Percentiles rank a stretch among this genome's conserved stretches.
These are phyloP conservation scores for Xerocomellus intermedius DNA, from an alignment of 768 basidiomycete genomes.

Conservation along the genomic window DNA sequence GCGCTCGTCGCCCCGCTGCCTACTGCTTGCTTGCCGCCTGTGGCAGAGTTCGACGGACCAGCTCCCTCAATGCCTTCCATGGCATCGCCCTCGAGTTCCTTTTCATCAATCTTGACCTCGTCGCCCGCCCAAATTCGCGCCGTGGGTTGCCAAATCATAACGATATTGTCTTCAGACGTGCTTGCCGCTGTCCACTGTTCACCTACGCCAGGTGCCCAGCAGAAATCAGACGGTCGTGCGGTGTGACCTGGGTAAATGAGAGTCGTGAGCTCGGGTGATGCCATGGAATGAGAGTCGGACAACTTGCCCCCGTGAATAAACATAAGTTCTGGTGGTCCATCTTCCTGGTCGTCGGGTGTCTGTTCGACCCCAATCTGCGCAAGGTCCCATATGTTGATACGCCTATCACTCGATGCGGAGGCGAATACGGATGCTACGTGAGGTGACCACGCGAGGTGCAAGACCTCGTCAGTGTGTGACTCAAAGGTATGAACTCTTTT, in stretches of 20 bases:
- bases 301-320: slow-evolving; percentile 90
- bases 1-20: slow-evolving; percentile 40
- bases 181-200: slow-evolving; percentile 86
- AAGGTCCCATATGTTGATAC: slow-evolving; percentile 95
- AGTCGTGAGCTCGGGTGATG: background rate
- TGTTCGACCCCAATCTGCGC: slow-evolving; percentile 91
- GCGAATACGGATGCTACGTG: slow-evolving; percentile 91
- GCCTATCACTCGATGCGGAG: slow-evolving; percentile 88
- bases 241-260: slow-evolving; percentile 63
- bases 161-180: slow-evolving; percentile 94
- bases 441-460: slow-evolving; percentile 95
- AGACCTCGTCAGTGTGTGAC: slow-evolving; percentile 91
- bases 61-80: slow-evolving; percentile 71
- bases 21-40: slow-evolving; percentile 15
- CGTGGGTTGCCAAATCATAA: slow-evolving; percentile 97
- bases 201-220: slow-evolving; percentile 83
- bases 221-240: slow-evolving; percentile 88
- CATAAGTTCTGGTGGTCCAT: slow-evolving; percentile 93
- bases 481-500: slow-evolving; percentile 88
- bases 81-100: slow-evolving; percentile 77
- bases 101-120: slow-evolving; percentile 78
- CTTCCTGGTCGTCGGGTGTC: slow-evolving; percentile 96
- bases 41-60: slow-evolving; percentile 18
- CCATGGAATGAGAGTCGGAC: background rate
- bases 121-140: slow-evolving; percentile 94